These are phyloP conservation scores for Juglanconis oblonga DNA, from an alignment of 2,329 filamentous ascomycete species.

Conservation along the genomic window DNA sequence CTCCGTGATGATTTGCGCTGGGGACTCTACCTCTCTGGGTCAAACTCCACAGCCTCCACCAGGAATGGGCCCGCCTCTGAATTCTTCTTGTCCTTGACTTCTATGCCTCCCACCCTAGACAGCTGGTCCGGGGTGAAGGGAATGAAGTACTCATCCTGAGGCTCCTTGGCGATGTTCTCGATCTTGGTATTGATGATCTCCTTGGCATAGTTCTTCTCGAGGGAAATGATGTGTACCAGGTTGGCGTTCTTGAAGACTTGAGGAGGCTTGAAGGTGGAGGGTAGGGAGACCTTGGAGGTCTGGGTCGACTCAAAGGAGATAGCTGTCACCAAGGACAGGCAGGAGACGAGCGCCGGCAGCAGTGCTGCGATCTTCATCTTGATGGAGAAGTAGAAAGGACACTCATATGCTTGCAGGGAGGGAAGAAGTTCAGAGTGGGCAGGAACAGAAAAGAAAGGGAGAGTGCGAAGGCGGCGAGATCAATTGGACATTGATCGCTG, in stretches of 20 bases:
- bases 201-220: constrained; percentile 89
- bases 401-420: constrained; percentile 25
- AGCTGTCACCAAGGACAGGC: constrained; percentile 48
- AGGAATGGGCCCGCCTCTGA: constrained; percentile 63
- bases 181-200: constrained; percentile 93
- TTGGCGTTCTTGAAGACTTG: constrained; percentile 94
- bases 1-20: background rate
- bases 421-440: background rate
- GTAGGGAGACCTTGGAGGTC: constrained; percentile 57
- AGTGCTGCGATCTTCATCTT: constrained; percentile 49
- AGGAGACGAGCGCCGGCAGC: constrained; percentile 57
- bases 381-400: constrained; percentile 21
- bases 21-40: constrained; percentile 52
- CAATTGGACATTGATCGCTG: constrained; percentile 22
- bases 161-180: constrained; percentile 75
- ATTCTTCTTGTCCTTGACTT: constrained; percentile 91
- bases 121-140: constrained; percentile 78
- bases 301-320: constrained; percentile 36
- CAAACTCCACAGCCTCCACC: constrained; percentile 65
- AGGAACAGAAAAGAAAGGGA: constrained; percentile 3
- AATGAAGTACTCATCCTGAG: constrained; percentile 88
- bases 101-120: constrained; percentile 75
- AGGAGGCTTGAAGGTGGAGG: constrained; percentile 74
- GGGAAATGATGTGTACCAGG: constrained; percentile 81
- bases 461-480: constrained; percentile 9